Conservation (phyloP, 371 early-diverging fungal genomes). For the Actinomucor elegans region DNA sequence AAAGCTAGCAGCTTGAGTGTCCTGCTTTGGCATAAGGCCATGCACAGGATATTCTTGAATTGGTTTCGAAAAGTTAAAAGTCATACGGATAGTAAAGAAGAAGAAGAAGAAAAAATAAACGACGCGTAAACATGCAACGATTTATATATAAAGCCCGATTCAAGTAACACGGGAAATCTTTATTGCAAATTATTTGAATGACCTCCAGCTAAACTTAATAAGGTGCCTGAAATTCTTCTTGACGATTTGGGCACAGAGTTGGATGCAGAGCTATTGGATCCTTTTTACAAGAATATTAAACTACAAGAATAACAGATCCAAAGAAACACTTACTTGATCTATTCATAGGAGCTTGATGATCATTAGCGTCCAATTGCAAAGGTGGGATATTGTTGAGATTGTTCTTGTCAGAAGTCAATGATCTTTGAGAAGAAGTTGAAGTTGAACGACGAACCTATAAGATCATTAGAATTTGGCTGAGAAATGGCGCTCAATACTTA, state of each 20-base stretch:
- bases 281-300: constrained; percentile 20
- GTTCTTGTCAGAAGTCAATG: constrained; percentile 41
- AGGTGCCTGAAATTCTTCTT: constrained; percentile 39
- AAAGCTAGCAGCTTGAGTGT: constrained; percentile 85
- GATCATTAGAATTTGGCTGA: neutral
- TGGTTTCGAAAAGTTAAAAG: constrained; percentile 27
- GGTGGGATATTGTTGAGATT: constrained; percentile 39
- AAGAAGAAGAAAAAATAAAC: neutral
- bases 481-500: no score
- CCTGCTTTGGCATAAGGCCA: constrained; percentile 75
- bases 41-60: constrained; percentile 66
- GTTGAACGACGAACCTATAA: constrained; percentile 41
- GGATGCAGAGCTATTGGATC: constrained; percentile 37
- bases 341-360: constrained; percentile 9
- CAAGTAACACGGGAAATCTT: neutral
- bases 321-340: constrained; percentile 14
- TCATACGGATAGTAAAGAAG: neutral
- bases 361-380: constrained; percentile 10
- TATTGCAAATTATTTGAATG: constrained; percentile 16
- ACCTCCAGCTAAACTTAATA: constrained; percentile 36
- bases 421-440: constrained; percentile 51
- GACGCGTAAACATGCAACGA: constrained; percentile 7
- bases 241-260: constrained; percentile 28
- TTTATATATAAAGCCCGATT: neutral
- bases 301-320: neutral